phyloP scores from a whole-genome alignment of 2,329 filamentous ascomycete genomes.

The Talaromyces sp. region DNA sequence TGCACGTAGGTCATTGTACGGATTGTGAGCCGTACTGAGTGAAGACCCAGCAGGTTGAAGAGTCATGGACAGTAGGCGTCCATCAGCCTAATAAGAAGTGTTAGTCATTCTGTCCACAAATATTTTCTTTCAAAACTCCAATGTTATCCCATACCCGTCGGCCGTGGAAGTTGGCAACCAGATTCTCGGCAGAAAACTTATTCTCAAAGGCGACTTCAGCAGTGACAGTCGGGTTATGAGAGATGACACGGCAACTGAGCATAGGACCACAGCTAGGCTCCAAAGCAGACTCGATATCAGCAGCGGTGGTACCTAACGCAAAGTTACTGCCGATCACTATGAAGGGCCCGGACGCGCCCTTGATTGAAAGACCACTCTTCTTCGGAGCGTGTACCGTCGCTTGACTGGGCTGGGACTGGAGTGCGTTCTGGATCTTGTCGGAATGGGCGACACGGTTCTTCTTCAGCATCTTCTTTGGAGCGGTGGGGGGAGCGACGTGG shows the following conservation, averaged over 20 bases:
- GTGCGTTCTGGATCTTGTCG: conserved; percentile 35
- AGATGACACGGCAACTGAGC: conserved; percentile 56
- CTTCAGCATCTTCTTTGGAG: conserved; percentile 27
- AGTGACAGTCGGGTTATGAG: conserved; percentile 59
- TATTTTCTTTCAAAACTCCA: not conserved
- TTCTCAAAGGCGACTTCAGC: conserved; percentile 63
- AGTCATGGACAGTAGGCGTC: conserved; percentile 60
- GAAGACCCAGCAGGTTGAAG: conserved; percentile 43
- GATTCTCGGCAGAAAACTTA: conserved; percentile 58
- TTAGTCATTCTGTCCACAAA: conserved; percentile 17
- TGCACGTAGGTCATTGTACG: conserved; percentile 42
- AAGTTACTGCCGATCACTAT: conserved; percentile 65
- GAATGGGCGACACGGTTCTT: conserved; percentile 39
- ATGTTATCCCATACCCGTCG: conserved; percentile 54
- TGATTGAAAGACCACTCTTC: conserved; percentile 54
- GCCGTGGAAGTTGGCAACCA: conserved; percentile 64
- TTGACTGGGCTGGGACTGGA: conserved; percentile 33
- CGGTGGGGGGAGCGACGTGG: conserved; percentile 27
- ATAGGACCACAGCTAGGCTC: conserved; percentile 56
- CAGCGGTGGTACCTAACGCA: conserved; percentile 66
- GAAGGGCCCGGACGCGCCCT: conserved; percentile 57
- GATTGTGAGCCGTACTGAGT: conserved; percentile 14
- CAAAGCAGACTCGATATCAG: conserved; percentile 66
- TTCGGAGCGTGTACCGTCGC: conserved; percentile 35
- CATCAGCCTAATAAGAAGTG: conserved; percentile 55